Evolutionary conservation across 2,329 filamentous ascomycete genomes (phyloP).

Genomic region (Tetracladium maxilliforme): DNA sequence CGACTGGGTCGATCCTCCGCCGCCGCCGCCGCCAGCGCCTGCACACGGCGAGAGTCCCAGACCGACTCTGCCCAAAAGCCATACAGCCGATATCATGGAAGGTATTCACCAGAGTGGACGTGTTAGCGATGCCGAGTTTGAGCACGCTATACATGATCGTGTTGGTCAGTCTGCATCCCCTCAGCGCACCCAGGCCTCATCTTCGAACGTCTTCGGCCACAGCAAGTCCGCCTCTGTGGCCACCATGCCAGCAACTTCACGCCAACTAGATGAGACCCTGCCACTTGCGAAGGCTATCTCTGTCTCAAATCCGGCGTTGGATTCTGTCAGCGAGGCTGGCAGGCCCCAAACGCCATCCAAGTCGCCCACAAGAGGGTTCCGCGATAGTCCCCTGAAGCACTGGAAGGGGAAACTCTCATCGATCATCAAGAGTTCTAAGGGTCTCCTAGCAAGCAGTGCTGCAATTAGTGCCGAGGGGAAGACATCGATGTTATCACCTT

Average conservation of each 20-base stretch:
- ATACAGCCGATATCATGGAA: constrained; percentile 48
- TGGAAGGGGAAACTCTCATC: constrained; percentile 89
- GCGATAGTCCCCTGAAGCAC: constrained; percentile 74
- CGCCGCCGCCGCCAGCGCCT: constrained; percentile 14
- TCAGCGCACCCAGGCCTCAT: constrained; percentile 13
- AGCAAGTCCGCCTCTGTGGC: constrained; percentile 48
- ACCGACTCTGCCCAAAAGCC: constrained; percentile 41
- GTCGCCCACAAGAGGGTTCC: constrained; percentile 38
- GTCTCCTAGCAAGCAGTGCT: constrained; percentile 66
- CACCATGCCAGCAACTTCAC: constrained; percentile 23
- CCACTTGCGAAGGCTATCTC: constrained; percentile 45
- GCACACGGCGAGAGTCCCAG: constrained; percentile 32
- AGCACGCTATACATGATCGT: no score
- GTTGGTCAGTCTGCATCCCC: constrained; percentile 19
- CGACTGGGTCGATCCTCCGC: constrained; percentile 46
- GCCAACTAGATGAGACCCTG: constrained; percentile 16
- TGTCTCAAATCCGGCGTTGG: constrained; percentile 37
- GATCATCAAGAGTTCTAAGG: constrained; percentile 76
- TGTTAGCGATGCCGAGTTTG: constrained; percentile 30
- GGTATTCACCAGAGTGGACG: constrained; percentile 32
- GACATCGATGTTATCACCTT: constrained; percentile 38
- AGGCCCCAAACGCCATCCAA: constrained; percentile 20
- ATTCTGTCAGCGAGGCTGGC: constrained; percentile 30
- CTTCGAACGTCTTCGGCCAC: constrained; percentile 28
- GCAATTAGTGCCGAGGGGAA: constrained; percentile 49